Percentiles rank a stretch among this genome's conserved stretches.
Conservation (phyloP, 1,284 basidiomycete genomes). For the Sporisorium scitamineum region DNA sequence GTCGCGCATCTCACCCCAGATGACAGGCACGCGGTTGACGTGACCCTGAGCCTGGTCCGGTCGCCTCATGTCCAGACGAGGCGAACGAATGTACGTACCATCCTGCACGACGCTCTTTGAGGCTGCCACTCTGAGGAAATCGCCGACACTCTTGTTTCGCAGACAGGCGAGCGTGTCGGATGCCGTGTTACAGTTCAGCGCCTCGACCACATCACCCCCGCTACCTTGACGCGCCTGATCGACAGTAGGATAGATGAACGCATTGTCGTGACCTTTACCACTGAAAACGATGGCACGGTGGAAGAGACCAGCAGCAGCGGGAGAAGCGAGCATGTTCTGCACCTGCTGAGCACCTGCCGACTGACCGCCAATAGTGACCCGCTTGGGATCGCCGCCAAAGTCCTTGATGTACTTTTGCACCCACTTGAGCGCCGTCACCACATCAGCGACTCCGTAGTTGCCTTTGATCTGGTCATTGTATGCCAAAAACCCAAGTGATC, state of each 20-base stretch:
- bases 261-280: conserved; percentile 28
- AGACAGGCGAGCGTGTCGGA: conserved; percentile 47
- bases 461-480: conserved; percentile 49
- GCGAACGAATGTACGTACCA: conserved; percentile 35
- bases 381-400: conserved; percentile 77
- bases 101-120: conserved; percentile 33
- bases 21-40: conserved; percentile 52
- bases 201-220: conserved; percentile 26
- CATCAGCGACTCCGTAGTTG: conserved; percentile 63
- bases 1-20: conserved; percentile 55
- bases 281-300: conserved; percentile 41
- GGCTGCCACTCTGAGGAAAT: conserved; percentile 25
- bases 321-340: conserved; percentile 38
- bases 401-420: conserved; percentile 73
- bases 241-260: conserved; percentile 27
- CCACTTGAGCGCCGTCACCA: conserved; percentile 71
- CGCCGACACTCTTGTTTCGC: conserved; percentile 24
- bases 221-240: conserved; percentile 18
- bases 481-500: conserved; percentile 46
- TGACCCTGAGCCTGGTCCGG: conserved; percentile 22
- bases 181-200: conserved; percentile 35
- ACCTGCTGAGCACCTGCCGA: conserved; percentile 78
- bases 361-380: conserved; percentile 87
- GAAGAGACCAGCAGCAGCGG: conserved; percentile 38
- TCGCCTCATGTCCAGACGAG: conserved; percentile 39